Conservation (phyloP, 1,284 basidiomycete genomes). For the Termitomyces sp. region DNA sequence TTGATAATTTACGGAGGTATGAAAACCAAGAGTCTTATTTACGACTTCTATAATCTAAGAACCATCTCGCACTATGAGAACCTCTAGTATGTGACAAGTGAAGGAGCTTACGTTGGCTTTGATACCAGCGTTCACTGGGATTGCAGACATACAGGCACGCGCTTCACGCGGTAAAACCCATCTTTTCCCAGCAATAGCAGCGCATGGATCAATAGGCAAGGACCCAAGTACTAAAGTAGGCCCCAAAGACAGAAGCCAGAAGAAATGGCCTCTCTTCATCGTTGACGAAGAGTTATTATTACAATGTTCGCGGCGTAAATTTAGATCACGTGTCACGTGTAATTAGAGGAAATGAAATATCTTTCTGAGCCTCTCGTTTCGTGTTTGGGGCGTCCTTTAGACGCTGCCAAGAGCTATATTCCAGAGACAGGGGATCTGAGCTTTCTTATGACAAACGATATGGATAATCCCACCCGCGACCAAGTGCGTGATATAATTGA, state of each 20-base stretch:
- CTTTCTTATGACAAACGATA: slow-evolving; percentile 7
- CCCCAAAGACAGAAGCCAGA: slow-evolving; percentile 3
- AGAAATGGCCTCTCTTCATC: slow-evolving; percentile 1
- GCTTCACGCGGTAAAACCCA: slow-evolving; percentile 50
- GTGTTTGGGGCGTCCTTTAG: neutral
- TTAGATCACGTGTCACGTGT: neutral
- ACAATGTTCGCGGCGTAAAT: neutral
- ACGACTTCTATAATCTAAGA: slow-evolving; percentile 50
- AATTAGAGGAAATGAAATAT: no score
- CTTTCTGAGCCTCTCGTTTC: no score
- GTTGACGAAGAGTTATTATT: neutral
- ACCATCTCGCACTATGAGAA: neutral
- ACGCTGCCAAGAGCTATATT: neutral
- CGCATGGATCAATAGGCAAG: slow-evolving; percentile 38
- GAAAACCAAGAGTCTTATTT: slow-evolving; percentile 55
- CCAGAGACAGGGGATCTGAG: neutral
- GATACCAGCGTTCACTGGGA: slow-evolving; percentile 36
- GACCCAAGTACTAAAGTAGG: neutral
- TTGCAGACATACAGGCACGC: slow-evolving; percentile 44
- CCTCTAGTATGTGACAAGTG: neutral
- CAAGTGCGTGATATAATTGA: slow-evolving; percentile 43
- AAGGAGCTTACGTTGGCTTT: slow-evolving; percentile 41
- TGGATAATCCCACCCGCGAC: slow-evolving; percentile 23
- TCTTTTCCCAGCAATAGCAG: slow-evolving; percentile 43
- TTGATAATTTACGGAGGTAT: slow-evolving; percentile 57